phyloP scores from a whole-genome alignment of 148 eudicot genomes.

The Diospyros kaki region DNA sequence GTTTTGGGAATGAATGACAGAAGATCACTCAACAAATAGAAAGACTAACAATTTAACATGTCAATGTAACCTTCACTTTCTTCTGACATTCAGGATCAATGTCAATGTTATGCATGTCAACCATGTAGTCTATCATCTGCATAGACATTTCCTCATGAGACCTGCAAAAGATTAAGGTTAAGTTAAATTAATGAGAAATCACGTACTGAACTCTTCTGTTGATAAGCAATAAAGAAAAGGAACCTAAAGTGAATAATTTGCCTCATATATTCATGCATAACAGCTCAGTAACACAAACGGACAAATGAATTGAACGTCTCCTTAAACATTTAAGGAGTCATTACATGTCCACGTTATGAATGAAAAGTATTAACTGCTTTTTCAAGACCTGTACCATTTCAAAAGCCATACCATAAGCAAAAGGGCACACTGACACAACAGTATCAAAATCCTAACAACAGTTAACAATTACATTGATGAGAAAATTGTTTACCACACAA shows the following conservation, averaged over 20 bases:
- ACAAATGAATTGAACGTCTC: background rate
- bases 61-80: constrained; percentile 47
- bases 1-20: background rate
- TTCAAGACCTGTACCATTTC: background rate
- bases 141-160: constrained; percentile 69
- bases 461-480: background rate
- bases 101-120: constrained; percentile 60
- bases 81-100: constrained; percentile 44
- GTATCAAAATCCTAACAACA: background rate
- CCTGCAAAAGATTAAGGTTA: constrained; percentile 28
- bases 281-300: background rate
- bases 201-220: background rate
- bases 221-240: background rate
- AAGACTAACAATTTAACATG: background rate
- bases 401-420: background rate
- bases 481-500: background rate
- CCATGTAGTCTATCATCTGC: constrained; percentile 58
- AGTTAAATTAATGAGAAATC: constrained; percentile 4
- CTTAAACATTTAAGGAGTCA: background rate
- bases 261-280: background rate
- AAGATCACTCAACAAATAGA: background rate
- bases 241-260: background rate
- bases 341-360: constrained; percentile 3
- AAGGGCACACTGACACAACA: background rate
- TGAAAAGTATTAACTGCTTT: background rate